Evolutionary conservation across 208 protist genomes (phyloP), one percentile per base, ranked within the genome.

Genomic region (Leishmania tarentolae): DNA sequence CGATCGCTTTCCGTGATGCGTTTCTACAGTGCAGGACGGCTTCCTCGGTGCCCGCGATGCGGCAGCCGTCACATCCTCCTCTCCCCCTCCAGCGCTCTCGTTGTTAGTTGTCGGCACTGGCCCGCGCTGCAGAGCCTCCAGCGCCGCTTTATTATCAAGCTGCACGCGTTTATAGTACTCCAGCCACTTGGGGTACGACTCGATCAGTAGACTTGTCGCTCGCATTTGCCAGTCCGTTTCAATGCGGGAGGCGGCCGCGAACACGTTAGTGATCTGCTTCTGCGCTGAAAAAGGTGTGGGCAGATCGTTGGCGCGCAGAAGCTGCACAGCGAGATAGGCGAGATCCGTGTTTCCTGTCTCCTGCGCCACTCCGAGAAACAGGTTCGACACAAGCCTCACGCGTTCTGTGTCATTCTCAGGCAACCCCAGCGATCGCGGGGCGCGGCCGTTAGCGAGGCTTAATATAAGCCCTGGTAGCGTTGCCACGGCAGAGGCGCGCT

Each of bases 201-300:
- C 90, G 46, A 86, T 79, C 19, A 97, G 87, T 72, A 93, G 87
- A 5, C 94, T 93, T 0, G 88, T 90, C 50, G 78, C 75, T 19
- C 94, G 92, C 87, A 94, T 87, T 82, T 91, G 88, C 92, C 94
- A 97, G 69, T 97, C 94, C 17, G 87, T 97, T 72, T 93, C 74
- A 53, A 96, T 92, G 9, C 94, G 89, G n/a, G 91, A 89, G 19
- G 90, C 83, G 7, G 90, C 86, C 9, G 94, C 83, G 76, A 97
- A 97, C 28, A 96, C 94, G 78, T 94, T 97, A 9, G 94, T 95
- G 31, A 97, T 80, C 78, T 94, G 88, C 79, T 97, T 97, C 85
- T 97, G 94, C 8, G 91, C 89, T 7, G 85, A 76, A 75, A 94
- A 95, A 17, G 94, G 92, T 2, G 92, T 87, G 17, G 86, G 61